These are phyloP conservation scores for Pinguiococcus pyrenoidosus DNA, from an alignment of 108 stramenopile genomes.

Conservation along the genomic window DNA sequence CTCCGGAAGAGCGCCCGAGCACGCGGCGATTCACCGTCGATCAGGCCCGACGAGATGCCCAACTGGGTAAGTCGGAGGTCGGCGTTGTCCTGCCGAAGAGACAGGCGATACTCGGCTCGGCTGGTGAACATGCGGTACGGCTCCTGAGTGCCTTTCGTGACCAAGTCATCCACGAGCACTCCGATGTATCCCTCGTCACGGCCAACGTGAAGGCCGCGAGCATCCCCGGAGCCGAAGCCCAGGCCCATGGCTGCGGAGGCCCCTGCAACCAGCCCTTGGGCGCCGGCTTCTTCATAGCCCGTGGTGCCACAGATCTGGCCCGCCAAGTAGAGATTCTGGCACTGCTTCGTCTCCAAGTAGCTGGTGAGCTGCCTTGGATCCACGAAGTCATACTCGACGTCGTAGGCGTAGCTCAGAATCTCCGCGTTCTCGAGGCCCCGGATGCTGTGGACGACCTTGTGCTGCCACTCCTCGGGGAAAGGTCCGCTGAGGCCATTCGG, in stretches of 20 bases:
- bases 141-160: conserved; percentile 77
- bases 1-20: neutral
- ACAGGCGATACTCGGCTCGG: conserved; percentile 75
- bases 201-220: conserved; percentile 63
- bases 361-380: conserved; percentile 75
- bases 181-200: conserved; percentile 93
- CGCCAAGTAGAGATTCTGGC: conserved; percentile 76
- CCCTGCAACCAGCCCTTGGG: conserved; percentile 86
- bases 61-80: too few species aligned
- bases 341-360: conserved; percentile 76
- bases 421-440: conserved; percentile 67
- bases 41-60: neutral
- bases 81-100: conserved; percentile 80
- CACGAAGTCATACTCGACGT: conserved; percentile 90
- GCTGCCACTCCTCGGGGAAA: conserved; percentile 80
- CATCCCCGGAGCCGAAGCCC: neutral
- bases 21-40: neutral
- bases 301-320: conserved; percentile 98
- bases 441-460: conserved; percentile 65
- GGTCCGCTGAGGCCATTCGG: conserved; percentile 89
- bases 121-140: conserved; percentile 97
- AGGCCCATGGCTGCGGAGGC: conserved; percentile 75
- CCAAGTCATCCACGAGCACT: conserved; percentile 91
- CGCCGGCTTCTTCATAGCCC: conserved; percentile 96
- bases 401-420: conserved; percentile 75